Conservation (phyloP, 345 rosid species). For the Citrus unshiu region DNA sequence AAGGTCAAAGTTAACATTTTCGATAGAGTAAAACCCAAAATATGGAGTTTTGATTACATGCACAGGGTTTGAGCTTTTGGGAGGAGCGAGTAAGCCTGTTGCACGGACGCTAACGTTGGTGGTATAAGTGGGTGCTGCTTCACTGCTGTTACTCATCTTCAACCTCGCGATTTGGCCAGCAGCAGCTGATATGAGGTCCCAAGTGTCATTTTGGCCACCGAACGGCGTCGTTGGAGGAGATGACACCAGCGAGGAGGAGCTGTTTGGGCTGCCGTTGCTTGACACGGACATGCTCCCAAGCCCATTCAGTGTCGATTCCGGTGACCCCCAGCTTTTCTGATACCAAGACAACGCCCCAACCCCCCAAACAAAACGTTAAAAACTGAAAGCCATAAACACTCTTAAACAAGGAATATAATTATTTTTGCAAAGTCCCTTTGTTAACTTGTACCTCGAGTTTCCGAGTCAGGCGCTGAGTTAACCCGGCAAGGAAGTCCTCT, state of each 20-base stretch:
- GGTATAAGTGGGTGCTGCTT: slow-evolving; percentile 14
- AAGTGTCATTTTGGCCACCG: slow-evolving; percentile 29
- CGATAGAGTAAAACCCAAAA: slow-evolving; percentile 17
- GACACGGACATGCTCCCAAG: slow-evolving; percentile 45
- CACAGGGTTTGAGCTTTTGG: slow-evolving; percentile 4
- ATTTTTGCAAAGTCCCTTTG: not conserved
- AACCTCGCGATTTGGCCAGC: slow-evolving; percentile 74
- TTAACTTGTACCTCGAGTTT: slow-evolving; percentile 26
- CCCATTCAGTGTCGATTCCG: slow-evolving; percentile 65
- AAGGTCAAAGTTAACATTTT: not conserved
- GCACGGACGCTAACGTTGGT: not conserved
- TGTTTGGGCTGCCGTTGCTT: slow-evolving; percentile 44
- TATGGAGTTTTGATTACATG: slow-evolving; percentile 16
- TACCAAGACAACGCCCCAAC: not conserved
- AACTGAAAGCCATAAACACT: not conserved
- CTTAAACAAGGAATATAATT: too few relatives aligned
- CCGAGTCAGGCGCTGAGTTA: slow-evolving; percentile 63
- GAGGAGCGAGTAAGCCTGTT: slow-evolving; percentile 3
- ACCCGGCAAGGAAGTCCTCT: slow-evolving; percentile 56
- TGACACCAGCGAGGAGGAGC: slow-evolving; percentile 40
- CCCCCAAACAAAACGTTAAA: not conserved
- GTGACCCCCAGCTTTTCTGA: slow-evolving; percentile 48
- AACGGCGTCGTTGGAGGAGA: slow-evolving; percentile 63
- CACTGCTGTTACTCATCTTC: slow-evolving; percentile 18
- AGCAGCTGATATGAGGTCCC: slow-evolving; percentile 67